Evolutionary conservation across 1,139 yeast genomes (phyloP).

Genomic region (Zygoascus meyerae): DNA sequence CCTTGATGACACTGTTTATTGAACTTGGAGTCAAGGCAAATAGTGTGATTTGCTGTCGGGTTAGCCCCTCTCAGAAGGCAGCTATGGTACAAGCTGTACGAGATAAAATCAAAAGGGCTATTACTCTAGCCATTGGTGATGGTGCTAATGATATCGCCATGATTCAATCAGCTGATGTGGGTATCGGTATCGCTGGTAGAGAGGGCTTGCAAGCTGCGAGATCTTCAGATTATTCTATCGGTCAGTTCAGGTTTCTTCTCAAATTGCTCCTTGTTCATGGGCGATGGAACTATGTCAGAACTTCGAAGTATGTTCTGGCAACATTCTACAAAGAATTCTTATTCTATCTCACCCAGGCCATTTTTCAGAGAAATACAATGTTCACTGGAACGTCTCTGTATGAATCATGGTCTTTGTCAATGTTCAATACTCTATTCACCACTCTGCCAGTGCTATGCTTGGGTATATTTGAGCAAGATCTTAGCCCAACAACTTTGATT

Average conservation of each 20-base stretch:
- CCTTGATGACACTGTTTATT: constrained; percentile 65
- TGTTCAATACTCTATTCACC: constrained; percentile 94
- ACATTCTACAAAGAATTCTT: constrained; percentile 92
- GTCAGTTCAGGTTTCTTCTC: constrained; percentile 79
- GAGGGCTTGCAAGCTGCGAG: constrained; percentile 97
- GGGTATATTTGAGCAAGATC: constrained; percentile 94
- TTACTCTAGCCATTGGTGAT: constrained; percentile 96
- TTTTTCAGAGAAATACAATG: constrained; percentile 79
- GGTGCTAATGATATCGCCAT: constrained; percentile 99
- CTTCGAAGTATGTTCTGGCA: constrained; percentile 84
- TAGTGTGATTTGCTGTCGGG: constrained; percentile 91
- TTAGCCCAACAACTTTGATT: constrained; percentile 77
- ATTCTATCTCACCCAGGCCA: constrained; percentile 82
- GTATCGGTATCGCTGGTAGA: constrained; percentile 93
- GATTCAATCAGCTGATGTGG: constrained; percentile 98
- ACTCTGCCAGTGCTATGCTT: constrained; percentile 85
- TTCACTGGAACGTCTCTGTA: constrained; percentile 91
- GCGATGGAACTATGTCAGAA: constrained; percentile 86
- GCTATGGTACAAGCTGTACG: constrained; percentile 78
- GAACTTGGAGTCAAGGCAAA: constrained; percentile 84
- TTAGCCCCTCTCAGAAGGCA: constrained; percentile 95
- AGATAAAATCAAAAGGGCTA: constrained; percentile 54
- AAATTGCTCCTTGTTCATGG: constrained; percentile 91
- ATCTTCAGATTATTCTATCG: constrained; percentile 91
- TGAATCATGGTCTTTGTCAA: constrained; percentile 93